These are phyloP conservation scores for Phytophthora europaea DNA, from an alignment of 352 stramenopile genomes.

Conservation along the genomic window DNA sequence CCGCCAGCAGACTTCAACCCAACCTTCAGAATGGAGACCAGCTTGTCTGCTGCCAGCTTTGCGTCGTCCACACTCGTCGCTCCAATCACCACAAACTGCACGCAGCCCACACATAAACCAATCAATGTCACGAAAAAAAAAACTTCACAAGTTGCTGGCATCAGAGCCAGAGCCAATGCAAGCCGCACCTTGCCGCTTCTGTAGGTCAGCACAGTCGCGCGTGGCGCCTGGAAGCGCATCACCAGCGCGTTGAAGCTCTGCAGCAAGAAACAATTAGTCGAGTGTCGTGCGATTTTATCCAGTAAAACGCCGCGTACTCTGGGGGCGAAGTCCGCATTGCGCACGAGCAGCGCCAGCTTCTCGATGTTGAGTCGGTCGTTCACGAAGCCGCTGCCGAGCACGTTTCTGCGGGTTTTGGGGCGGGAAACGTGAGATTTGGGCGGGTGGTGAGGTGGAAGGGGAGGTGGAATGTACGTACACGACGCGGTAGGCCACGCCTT, in stretches of 20 bases:
- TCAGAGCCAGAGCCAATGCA: neutral
- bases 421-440: slow-evolving; percentile 4
- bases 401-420: slow-evolving; percentile 48
- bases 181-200: slow-evolving; percentile 67
- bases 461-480: slow-evolving; percentile 47
- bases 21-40: slow-evolving; percentile 71
- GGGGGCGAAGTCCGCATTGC: slow-evolving; percentile 77
- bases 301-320: slow-evolving; percentile 41
- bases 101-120: neutral
- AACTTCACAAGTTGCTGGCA: neutral
- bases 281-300: neutral
- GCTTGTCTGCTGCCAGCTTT: slow-evolving; percentile 60
- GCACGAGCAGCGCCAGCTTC: slow-evolving; percentile 70
- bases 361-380: slow-evolving; percentile 64
- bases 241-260: slow-evolving; percentile 76
- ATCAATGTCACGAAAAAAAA: neutral
- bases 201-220: slow-evolving; percentile 71
- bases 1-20: neutral
- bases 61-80: slow-evolving; percentile 51
- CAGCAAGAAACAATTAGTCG: neutral
- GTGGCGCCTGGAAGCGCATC: slow-evolving; percentile 68
- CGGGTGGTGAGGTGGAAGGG: neutral
- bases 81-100: slow-evolving; percentile 75
- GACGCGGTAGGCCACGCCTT: slow-evolving; percentile 65
- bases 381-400: slow-evolving; percentile 72